Evolutionary conservation across 108 stramenopile genomes (phyloP).

Genomic region (Skeletonema potamos): DNA sequence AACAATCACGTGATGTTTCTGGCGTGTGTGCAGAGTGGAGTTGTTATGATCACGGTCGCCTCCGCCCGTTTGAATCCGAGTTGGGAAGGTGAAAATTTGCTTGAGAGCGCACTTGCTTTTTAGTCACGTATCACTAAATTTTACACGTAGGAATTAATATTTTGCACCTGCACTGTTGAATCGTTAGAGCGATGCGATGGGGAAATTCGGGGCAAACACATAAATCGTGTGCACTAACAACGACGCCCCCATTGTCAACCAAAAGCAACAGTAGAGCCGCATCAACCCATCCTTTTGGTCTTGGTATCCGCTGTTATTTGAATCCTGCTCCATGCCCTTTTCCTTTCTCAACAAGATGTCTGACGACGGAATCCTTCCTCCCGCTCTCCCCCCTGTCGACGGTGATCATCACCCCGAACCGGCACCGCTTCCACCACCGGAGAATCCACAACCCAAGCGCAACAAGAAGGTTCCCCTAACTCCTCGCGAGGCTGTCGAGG

Average conservation of each 20-base stretch:
- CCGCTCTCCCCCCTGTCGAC: background rate
- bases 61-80: too few relatives aligned
- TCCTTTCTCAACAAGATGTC: conserved; percentile 4
- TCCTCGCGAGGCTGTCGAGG: conserved; percentile 14
- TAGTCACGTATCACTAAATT: background rate
- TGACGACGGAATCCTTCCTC: background rate
- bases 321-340: background rate
- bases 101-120: background rate
- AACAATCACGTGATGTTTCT: background rate
- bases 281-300: too few relatives aligned
- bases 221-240: background rate
- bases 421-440: background rate
- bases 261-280: too few relatives aligned
- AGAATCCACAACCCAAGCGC: conserved; percentile 10
- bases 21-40: too few relatives aligned
- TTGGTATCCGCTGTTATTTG: background rate
- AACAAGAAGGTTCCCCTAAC: conserved; percentile 26
- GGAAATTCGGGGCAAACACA: background rate
- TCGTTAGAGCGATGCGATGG: background rate
- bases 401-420: conserved; percentile 1
- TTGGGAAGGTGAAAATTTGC: too few relatives aligned
- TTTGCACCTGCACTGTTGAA: background rate
- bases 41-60: background rate
- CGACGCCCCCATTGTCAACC: background rate
- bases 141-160: background rate